Evolutionary conservation across 1,139 yeast genomes (phyloP).

Genomic region (Candida sp.): DNA sequence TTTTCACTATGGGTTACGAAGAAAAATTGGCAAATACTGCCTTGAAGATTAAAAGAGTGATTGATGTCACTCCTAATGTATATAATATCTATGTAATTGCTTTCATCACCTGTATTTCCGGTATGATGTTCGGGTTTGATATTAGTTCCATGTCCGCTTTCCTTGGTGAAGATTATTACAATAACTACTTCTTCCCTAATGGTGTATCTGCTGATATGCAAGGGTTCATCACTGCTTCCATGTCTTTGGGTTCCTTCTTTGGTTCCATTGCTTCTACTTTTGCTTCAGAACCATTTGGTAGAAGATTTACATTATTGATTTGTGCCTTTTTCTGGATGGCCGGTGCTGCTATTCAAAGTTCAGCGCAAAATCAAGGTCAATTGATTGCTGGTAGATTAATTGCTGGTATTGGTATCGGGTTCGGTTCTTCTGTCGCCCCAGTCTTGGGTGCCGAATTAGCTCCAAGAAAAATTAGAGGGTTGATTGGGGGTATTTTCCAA

Average conservation of each 20-base stretch:
- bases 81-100: constrained; percentile 43
- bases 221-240: constrained; percentile 60
- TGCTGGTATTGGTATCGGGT: constrained; percentile 68
- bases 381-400: constrained; percentile 60
- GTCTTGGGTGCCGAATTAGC: constrained; percentile 74
- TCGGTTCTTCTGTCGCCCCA: constrained; percentile 69
- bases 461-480: constrained; percentile 63
- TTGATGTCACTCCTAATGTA: constrained; percentile 41
- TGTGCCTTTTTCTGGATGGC: constrained; percentile 47
- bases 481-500: constrained; percentile 65
- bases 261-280: constrained; percentile 51
- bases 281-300: constrained; percentile 55
- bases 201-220: constrained; percentile 42
- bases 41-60: constrained; percentile 22
- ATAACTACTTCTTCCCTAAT: constrained; percentile 27
- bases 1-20: constrained; percentile 30
- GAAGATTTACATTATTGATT: constrained; percentile 50
- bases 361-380: constrained; percentile 43
- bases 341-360: constrained; percentile 49
- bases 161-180: constrained; percentile 32
- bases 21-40: constrained; percentile 36
- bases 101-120: constrained; percentile 50
- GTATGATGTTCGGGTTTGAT: constrained; percentile 66
- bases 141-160: constrained; percentile 67
- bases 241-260: constrained; percentile 57